phyloP scores from a whole-genome alignment of 768 basidiomycete species.

The Pisolithus tinctorius region DNA sequence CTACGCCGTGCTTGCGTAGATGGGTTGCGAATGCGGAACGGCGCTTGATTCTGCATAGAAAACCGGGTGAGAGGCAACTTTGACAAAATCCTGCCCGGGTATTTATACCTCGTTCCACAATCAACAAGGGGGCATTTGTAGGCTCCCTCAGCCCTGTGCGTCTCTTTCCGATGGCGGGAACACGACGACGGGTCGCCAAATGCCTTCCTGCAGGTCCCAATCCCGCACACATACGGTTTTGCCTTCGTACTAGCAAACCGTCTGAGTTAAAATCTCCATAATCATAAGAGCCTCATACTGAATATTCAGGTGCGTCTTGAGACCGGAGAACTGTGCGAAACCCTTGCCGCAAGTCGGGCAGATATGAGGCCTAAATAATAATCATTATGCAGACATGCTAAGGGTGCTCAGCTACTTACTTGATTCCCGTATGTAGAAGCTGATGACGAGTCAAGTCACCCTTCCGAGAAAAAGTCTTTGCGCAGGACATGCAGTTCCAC shows the following conservation, averaged over 20 bases:
- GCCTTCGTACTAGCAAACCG: conserved; percentile 34
- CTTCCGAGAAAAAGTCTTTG: conserved; percentile 46
- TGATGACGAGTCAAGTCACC: conserved; percentile 58
- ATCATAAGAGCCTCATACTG: conserved; percentile 43
- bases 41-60: conserved; percentile 51
- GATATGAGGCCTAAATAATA: conserved; percentile 37
- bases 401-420: conserved; percentile 28
- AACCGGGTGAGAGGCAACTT: neutral
- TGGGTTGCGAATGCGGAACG: conserved; percentile 51
- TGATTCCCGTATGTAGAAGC: conserved; percentile 41
- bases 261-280: conserved; percentile 7
- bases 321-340: conserved; percentile 54
- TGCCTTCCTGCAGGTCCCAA: conserved; percentile 37
- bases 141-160: conserved; percentile 36
- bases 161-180: conserved; percentile 58
- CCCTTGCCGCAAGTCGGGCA: conserved; percentile 48
- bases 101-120: conserved; percentile 44
- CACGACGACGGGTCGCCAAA: conserved; percentile 71
- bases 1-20: conserved; percentile 41
- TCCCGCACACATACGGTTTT: conserved; percentile 48
- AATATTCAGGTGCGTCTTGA: conserved; percentile 57
- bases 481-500: conserved; percentile 39
- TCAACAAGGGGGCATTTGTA: conserved; percentile 38
- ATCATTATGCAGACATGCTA: neutral
- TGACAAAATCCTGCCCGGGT: neutral